Percentiles rank a stretch among this genome's conserved stretches.
phyloP scores from a whole-genome alignment of 2,329 filamentous ascomycete genomes.

The Penicillium sp. region DNA sequence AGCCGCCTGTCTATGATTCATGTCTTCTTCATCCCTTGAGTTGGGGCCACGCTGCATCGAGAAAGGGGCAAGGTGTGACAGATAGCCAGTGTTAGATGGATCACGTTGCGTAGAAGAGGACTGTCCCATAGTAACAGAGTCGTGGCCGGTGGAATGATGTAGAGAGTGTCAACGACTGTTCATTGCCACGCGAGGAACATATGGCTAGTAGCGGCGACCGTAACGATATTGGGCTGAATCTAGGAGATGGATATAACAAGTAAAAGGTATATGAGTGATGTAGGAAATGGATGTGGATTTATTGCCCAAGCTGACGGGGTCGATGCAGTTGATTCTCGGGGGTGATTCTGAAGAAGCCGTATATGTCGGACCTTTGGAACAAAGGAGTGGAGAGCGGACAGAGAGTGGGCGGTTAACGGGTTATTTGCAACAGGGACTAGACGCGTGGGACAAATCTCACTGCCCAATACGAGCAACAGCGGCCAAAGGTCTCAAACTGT shows the following conservation, averaged over 20 bases:
- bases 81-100: constrained; percentile 27
- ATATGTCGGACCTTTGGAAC: constrained; percentile 6
- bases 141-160: constrained; percentile 15
- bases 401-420: neutral
- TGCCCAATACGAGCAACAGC: constrained; percentile 11
- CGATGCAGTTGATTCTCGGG: constrained; percentile 1
- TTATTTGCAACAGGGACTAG: neutral
- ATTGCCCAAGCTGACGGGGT: neutral
- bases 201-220: constrained; percentile 11
- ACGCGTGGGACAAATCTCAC: constrained; percentile 7
- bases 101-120: constrained; percentile 43
- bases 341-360: neutral
- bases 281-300: neutral
- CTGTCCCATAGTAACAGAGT: constrained; percentile 44
- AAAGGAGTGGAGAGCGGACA: constrained; percentile 8
- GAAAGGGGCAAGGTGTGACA: constrained; percentile 21
- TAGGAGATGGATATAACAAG: neutral
- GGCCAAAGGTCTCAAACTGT: constrained; percentile 15
- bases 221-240: neutral
- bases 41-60: constrained; percentile 20
- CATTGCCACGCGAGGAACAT: constrained; percentile 31
- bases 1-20: constrained; percentile 31
- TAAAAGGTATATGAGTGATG: neutral
- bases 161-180: constrained; percentile 25
- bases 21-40: constrained; percentile 37